These are phyloP conservation scores for Tremella fuciformis DNA, from an alignment of 768 basidiomycete species.

Conservation along the genomic window DNA sequence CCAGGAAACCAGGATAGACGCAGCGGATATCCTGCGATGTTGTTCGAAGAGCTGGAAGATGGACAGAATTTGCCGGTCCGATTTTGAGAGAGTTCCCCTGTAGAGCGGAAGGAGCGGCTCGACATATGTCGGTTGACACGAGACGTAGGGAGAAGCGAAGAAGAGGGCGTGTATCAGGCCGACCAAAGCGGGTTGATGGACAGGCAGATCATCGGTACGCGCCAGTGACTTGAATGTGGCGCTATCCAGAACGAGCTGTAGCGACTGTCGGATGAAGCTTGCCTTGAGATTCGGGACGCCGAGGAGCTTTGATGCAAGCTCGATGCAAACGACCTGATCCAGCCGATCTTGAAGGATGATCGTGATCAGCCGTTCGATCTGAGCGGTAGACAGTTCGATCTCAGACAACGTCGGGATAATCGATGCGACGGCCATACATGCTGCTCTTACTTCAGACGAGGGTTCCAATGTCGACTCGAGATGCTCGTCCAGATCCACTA, in stretches of 20 bases:
- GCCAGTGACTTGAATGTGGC: slow-evolving; percentile 57
- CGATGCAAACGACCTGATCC: neutral
- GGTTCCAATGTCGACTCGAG: no score
- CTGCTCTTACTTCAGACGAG: no score
- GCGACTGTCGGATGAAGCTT: slow-evolving; percentile 54
- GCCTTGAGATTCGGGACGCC: slow-evolving; percentile 59
- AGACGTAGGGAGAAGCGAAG: slow-evolving; percentile 70
- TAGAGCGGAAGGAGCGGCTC: slow-evolving; percentile 75
- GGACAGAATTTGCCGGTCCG: slow-evolving; percentile 68
- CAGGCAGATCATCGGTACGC: slow-evolving; percentile 29
- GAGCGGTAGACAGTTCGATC: neutral
- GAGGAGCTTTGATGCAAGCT: slow-evolving; percentile 45
- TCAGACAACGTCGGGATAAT: neutral
- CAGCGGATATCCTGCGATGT: slow-evolving; percentile 65
- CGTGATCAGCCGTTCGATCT: neutral
- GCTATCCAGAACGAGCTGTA: slow-evolving; percentile 68
- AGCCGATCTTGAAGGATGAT: neutral
- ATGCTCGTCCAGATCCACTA: no score
- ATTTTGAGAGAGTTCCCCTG: slow-evolving; percentile 63
- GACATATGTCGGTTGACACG: slow-evolving; percentile 79
- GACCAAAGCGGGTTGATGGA: slow-evolving; percentile 57
- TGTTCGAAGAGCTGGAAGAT: slow-evolving; percentile 76
- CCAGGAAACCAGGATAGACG: slow-evolving; percentile 67
- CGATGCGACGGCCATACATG: no score
- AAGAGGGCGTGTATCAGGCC: slow-evolving; percentile 67